Evolutionary conservation across 106 monocot species (phyloP).

Genomic region (Apostasia shenzhenica): DNA sequence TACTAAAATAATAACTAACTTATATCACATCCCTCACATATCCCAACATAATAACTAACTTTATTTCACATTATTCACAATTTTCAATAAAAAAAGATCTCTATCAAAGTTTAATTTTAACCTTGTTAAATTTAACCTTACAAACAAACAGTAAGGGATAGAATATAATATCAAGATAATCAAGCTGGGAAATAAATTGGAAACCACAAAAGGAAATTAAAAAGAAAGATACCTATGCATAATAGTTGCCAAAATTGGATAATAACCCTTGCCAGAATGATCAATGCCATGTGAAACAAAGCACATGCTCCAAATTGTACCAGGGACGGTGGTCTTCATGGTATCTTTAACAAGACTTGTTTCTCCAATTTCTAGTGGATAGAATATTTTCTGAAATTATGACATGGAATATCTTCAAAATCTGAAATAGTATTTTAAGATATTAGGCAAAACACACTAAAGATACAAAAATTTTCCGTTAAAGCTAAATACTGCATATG

Average conservation of each 20-base stretch:
- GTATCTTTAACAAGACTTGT: slow-evolving; percentile 11
- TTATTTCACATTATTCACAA: no score
- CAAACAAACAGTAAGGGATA: not conserved
- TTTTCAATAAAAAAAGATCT: no score
- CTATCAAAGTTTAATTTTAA: no score
- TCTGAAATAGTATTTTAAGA: slow-evolving; percentile 56
- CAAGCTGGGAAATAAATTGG: not conserved
- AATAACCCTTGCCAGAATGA: slow-evolving; percentile 20
- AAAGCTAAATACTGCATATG: no score
- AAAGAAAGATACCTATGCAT: slow-evolving; percentile 60
- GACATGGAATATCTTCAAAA: slow-evolving; percentile 71
- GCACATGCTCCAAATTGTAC: slow-evolving; percentile 98
- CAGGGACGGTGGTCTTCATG: slow-evolving; percentile 21
- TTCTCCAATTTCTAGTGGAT: slow-evolving; percentile 65
- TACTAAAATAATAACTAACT: no score
- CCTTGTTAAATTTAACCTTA: no score
- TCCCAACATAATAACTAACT: no score
- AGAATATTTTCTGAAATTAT: slow-evolving; percentile 88
- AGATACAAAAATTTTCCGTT: not conserved
- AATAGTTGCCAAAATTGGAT: slow-evolving; percentile 59
- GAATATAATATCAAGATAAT: not conserved
- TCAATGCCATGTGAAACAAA: slow-evolving; percentile 56
- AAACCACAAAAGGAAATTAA: slow-evolving; percentile 8
- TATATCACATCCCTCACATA: no score
- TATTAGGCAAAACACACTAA: slow-evolving; percentile 32